Percentiles rank a stretch among this genome's conserved stretches.
Evolutionary conservation across 768 basidiomycete genomes (phyloP).

Genomic region (Mycena leptocephala): DNA sequence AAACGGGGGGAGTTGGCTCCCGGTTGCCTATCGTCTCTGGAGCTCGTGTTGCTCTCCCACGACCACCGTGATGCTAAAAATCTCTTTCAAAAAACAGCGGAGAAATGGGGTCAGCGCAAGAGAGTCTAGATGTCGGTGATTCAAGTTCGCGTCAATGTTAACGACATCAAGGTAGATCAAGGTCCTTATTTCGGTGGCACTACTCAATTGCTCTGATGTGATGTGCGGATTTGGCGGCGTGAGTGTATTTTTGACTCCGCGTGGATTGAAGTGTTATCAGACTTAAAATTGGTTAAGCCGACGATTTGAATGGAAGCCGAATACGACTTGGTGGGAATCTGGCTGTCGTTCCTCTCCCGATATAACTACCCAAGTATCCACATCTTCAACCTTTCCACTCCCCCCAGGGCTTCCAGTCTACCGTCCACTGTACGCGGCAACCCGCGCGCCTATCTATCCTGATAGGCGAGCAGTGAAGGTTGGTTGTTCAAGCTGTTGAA

Average conservation of each 20-base stretch:
- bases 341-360: neutral
- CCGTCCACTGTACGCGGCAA: neutral
- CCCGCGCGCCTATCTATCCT: neutral
- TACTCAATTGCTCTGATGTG: slow-evolving; percentile 1
- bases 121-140: neutral
- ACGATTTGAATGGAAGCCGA: slow-evolving; percentile 16
- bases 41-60: neutral
- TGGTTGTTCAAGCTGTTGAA: neutral
- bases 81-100: neutral
- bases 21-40: neutral
- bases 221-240: slow-evolving; percentile 1
- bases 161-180: neutral
- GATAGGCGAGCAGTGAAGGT: slow-evolving; percentile 8
- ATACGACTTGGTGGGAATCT: neutral
- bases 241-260: slow-evolving; percentile 1
- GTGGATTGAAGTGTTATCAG: slow-evolving; percentile 18
- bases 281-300: neutral
- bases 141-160: neutral
- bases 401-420: neutral
- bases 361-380: slow-evolving; percentile 12
- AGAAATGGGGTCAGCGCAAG: neutral
- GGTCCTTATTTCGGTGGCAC: neutral
- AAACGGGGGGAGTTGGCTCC: neutral
- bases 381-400: neutral
- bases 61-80: neutral